Base-by-base conservation (phyloP, 768 basidiomycete species). In the Boletus rubescentipes region DNA sequence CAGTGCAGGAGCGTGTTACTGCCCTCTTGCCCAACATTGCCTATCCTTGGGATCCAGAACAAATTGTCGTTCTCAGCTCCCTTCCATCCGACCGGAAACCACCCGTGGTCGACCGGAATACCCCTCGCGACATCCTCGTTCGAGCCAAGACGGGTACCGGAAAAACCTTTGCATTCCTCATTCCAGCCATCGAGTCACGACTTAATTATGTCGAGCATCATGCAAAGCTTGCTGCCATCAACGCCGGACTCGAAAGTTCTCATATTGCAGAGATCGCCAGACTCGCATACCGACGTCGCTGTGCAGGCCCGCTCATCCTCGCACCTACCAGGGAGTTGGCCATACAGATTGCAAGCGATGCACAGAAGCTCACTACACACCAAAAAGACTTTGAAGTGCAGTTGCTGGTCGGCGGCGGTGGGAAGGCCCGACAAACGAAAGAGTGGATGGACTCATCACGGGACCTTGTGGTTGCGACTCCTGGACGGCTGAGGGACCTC, bases 281-380 rank as follows among this genome's bases (percentile, higher is more conserved):
- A 51, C 58, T 61, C 5, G 59, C 57, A 1, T 83, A 77, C 65
- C 75, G 81, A 0, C 71, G 72, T 9, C 62, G 73, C 7, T 72
- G 79, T 37, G 83, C 83, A 34, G 93, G 94, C 2, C 76, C 86
- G 0, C 78, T 98, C 20, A 78, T 98, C 61, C 85, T 98, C 68
- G 91, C 85, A 21, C 93, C 94, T 2, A 97, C 94, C 4, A 82
- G 94, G 47, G 94, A 98, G 66, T 74, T 93, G 40, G 94, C 94
- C 6, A 86, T 87, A 1, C 92, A 94, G 69, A 96, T 95, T 56
- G 93, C 93, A 21, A 83, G 80, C 20, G 92, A 96, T 66, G 92
- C 93, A 2, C 64, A 79, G 26, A 83, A 82, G 59, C 72, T 95
- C 20, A 79, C 84, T 1, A 64, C 72, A 2, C 79, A 86, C 66